Percentiles rank a stretch among this genome's conserved stretches.
Evolutionary conservation across 2,329 filamentous ascomycete genomes (phyloP).

Genomic region (Thermomyces lanuginosus): DNA sequence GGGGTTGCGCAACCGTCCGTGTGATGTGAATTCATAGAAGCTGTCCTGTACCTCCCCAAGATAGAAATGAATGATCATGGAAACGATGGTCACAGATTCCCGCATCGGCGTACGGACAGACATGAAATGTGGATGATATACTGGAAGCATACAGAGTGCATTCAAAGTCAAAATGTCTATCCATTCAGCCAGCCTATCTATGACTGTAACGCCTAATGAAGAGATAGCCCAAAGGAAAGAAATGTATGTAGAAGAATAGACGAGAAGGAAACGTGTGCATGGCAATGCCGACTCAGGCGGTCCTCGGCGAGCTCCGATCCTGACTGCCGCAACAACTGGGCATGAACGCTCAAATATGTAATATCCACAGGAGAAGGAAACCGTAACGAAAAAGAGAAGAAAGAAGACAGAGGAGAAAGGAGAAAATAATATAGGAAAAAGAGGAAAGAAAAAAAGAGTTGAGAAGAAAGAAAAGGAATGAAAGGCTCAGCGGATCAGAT

Average conservation of each 20-base stretch:
- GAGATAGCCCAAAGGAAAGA: background rate
- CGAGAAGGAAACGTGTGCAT: background rate
- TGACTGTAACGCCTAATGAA: too few species aligned
- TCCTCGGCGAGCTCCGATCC: too few species aligned
- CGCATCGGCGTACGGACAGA: too few species aligned
- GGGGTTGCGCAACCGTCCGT: constrained; percentile 22
- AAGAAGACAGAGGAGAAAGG: constrained; percentile 6
- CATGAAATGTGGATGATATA: too few species aligned
- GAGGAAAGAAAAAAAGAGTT: constrained; percentile 1
- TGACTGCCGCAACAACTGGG: constrained; percentile 15
- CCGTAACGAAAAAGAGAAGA: constrained; percentile 3
- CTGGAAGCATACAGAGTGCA: too few species aligned
- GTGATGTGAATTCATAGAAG: constrained; percentile 3
- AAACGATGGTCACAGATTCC: too few species aligned
- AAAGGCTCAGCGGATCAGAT: background rate
- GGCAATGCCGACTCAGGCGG: background rate
- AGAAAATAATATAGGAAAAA: constrained; percentile 6
- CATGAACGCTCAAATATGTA: constrained; percentile 5
- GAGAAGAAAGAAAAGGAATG: constrained; percentile 4
- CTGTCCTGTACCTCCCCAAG: too few species aligned
- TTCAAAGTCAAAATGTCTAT: too few species aligned
- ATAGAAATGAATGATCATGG: too few species aligned
- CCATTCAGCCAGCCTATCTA: too few species aligned
- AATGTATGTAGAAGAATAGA: background rate
- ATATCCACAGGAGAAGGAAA: constrained; percentile 1